phyloP scores from a whole-genome alignment of 1,139 yeast genomes.

The Sugiyamaella castrensis region DNA sequence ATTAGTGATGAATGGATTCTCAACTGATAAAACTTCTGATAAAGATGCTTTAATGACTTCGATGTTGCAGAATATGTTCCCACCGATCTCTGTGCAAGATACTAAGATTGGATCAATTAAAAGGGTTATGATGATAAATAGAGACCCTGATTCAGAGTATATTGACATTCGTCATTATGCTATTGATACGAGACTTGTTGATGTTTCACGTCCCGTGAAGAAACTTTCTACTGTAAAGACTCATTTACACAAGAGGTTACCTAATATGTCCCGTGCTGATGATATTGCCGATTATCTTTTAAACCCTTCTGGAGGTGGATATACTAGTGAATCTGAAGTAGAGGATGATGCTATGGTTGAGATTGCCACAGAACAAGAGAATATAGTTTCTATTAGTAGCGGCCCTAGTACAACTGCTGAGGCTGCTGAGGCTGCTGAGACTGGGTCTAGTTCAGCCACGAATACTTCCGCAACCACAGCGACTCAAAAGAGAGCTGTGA shows the following conservation, averaged over 20 bases:
- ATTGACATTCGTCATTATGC: slow-evolving; percentile 89
- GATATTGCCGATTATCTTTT: slow-evolving; percentile 83
- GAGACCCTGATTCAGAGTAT: slow-evolving; percentile 62
- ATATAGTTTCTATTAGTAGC: slow-evolving; percentile 18
- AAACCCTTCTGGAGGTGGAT: slow-evolving; percentile 76
- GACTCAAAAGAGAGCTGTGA: slow-evolving; percentile 79
- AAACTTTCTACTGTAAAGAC: slow-evolving; percentile 58
- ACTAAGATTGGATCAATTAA: slow-evolving; percentile 73
- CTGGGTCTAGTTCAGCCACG: too few species aligned
- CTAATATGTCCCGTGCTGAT: slow-evolving; percentile 62
- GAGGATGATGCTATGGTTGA: slow-evolving; percentile 85
- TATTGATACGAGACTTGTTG: slow-evolving; percentile 83
- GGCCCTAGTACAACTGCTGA: slow-evolving; percentile 16
- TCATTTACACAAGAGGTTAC: slow-evolving; percentile 57
- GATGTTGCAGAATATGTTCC: slow-evolving; percentile 93
- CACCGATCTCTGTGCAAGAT: slow-evolving; percentile 83
- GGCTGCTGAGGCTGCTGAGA: not conserved
- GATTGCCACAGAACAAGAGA: slow-evolving; percentile 45
- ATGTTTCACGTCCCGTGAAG: slow-evolving; percentile 75
- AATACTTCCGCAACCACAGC: slow-evolving; percentile 24
- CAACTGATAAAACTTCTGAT: slow-evolving; percentile 43
- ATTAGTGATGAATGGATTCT: slow-evolving; percentile 86
- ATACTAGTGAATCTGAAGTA: slow-evolving; percentile 88
- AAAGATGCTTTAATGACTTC: slow-evolving; percentile 78
- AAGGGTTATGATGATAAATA: slow-evolving; percentile 81